Conservation (phyloP, 345 rosid species). For the Carallia brachiata region DNA sequence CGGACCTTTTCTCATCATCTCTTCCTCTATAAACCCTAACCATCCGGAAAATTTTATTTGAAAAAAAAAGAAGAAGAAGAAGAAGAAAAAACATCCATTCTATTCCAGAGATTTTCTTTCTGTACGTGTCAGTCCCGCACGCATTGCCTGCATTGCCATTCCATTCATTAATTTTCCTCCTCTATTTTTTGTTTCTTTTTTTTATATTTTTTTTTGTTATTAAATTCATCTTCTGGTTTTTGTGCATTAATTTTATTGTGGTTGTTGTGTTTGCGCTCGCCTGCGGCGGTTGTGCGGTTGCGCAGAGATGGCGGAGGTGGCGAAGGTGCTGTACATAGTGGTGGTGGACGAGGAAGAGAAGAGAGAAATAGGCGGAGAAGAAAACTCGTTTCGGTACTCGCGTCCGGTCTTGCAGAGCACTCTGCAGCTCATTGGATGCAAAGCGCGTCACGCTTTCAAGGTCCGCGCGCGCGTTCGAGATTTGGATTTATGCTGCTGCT, state of each 20-base stretch:
- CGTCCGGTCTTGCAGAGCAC: slow-evolving; percentile 90
- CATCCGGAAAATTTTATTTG: too few species aligned
- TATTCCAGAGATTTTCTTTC: too few species aligned
- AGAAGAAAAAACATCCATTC: too few species aligned
- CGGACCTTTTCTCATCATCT: too few species aligned
- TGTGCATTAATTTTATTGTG: slow-evolving; percentile 8
- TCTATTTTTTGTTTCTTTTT: background rate
- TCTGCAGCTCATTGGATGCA: slow-evolving; percentile 97
- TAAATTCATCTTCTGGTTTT: background rate
- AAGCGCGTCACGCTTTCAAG: slow-evolving; percentile 97
- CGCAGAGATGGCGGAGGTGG: slow-evolving; percentile 55
- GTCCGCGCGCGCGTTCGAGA: slow-evolving; percentile 22
- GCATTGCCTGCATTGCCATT: slow-evolving; percentile 18
- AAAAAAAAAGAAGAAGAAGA: too few species aligned
- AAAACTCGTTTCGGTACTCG: slow-evolving; percentile 67
- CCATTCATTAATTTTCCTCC: background rate
- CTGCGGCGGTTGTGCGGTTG: background rate
- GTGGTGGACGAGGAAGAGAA: slow-evolving; percentile 60
- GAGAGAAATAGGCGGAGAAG: slow-evolving; percentile 33
- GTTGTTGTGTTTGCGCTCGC: too few species aligned
- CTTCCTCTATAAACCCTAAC: too few species aligned
- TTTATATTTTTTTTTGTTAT: background rate
- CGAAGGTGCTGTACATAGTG: slow-evolving; percentile 79
- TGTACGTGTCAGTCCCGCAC: too few species aligned
- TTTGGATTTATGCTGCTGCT: too few species aligned